These are phyloP conservation scores for Groenewaldozyma tartarivorans DNA, from an alignment of 805 yeast genomes.

Conservation along the genomic window DNA sequence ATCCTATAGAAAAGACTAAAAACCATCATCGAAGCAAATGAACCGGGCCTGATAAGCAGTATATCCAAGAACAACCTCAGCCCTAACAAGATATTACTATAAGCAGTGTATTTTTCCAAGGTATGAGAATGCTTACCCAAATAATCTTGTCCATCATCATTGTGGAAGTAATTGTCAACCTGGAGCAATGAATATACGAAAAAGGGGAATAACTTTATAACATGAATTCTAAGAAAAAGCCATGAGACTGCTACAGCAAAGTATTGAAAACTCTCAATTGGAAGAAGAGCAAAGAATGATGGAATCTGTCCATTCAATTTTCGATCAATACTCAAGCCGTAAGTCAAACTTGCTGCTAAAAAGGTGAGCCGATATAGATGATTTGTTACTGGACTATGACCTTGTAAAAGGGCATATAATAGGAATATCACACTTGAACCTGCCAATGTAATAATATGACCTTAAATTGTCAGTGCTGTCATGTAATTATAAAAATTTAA, in stretches of 20 bases:
- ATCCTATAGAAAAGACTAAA: slow-evolving; percentile 53
- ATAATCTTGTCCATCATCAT: slow-evolving; percentile 7
- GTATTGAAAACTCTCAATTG: slow-evolving; percentile 71
- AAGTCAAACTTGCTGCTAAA: slow-evolving; percentile 15
- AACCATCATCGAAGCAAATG: slow-evolving; percentile 45
- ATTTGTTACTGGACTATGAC: slow-evolving; percentile 16
- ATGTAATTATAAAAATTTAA: too few species aligned
- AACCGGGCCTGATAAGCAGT: slow-evolving; percentile 48
- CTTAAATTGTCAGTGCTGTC: too few species aligned
- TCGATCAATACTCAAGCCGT: slow-evolving; percentile 18
- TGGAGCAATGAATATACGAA: slow-evolving; percentile 69
- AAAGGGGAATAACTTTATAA: slow-evolving; percentile 62
- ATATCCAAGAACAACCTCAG: slow-evolving; percentile 38
- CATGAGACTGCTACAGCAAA: slow-evolving; percentile 43
- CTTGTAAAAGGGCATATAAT: slow-evolving; percentile 18
- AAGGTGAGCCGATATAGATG: slow-evolving; percentile 22
- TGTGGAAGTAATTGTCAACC: slow-evolving; percentile 44
- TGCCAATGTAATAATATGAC: slow-evolving; percentile 11
- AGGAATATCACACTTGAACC: slow-evolving; percentile 11
- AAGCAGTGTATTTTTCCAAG: slow-evolving; percentile 10
- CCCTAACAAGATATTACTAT: slow-evolving; percentile 9
- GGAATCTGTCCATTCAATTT: slow-evolving; percentile 56
- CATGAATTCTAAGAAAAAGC: slow-evolving; percentile 49
- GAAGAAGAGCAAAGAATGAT: slow-evolving; percentile 49
- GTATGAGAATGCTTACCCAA: slow-evolving; percentile 5